Percentiles rank a stretch among this genome's conserved stretches.
Evolutionary conservation across 345 rosid species (phyloP).

Genomic region (Murraya koenigii): DNA sequence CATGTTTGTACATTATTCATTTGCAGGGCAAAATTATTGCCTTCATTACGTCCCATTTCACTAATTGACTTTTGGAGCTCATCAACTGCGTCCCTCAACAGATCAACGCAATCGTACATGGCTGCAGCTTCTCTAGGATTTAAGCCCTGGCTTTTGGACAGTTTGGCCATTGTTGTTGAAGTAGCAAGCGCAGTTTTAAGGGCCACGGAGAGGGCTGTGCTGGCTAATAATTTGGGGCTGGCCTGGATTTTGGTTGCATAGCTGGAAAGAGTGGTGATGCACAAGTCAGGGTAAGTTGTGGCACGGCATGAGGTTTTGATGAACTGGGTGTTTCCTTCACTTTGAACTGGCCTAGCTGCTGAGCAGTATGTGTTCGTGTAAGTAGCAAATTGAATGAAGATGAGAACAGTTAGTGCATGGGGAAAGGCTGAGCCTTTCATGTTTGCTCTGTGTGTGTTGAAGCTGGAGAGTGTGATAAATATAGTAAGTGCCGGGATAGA

Average conservation of each 20-base stretch:
- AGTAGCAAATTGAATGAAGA: constrained; percentile 3
- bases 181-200: constrained; percentile 32
- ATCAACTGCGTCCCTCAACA: constrained; percentile 42
- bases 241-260: constrained; percentile 27
- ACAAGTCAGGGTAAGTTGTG: constrained; percentile 40
- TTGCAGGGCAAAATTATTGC: constrained; percentile 14
- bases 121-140: constrained; percentile 35
- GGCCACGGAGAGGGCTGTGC: constrained; percentile 38
- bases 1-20: constrained; percentile 50
- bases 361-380: constrained; percentile 9
- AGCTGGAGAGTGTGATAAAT: not conserved
- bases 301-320: constrained; percentile 39
- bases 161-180: constrained; percentile 22
- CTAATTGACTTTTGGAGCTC: constrained; percentile 49
- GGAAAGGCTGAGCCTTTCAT: not conserved
- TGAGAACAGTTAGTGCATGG: constrained; percentile 1
- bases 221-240: constrained; percentile 30
- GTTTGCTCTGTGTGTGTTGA: not conserved
- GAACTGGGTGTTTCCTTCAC: constrained; percentile 30
- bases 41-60: constrained; percentile 27
- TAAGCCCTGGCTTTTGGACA: constrained; percentile 24
- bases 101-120: constrained; percentile 47
- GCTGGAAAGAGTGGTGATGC: constrained; percentile 35
- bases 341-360: constrained; percentile 11
- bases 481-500: not conserved